Base-by-base conservation (phyloP, 2,329 filamentous ascomycete species). In the Ascochyta lentis region DNA sequence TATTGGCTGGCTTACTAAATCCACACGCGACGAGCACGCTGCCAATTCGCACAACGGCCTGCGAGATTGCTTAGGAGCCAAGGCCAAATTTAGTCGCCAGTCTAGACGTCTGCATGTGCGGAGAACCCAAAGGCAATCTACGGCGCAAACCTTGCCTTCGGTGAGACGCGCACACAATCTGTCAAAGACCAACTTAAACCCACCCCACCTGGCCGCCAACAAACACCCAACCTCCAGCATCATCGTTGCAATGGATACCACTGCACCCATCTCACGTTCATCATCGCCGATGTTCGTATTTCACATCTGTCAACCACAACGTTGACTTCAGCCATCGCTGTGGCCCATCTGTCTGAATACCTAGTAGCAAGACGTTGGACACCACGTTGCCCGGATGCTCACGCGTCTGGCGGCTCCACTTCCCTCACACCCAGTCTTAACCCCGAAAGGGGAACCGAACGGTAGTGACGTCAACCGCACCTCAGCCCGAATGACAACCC, bases 21-120 rank as follows among this genome's bases (percentile, higher is more conserved):
- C 43, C 46, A 34, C 52, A 61, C 54, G 54, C 63, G 48, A 62
- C 46, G 34, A 47, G 24, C 46, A 51, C 55, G 49, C 58, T 52
- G 41, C 47, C 41, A 47, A 48, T 35, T 48, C 41, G 45, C 54
- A 39, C 29, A 39, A 48, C 39, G 41, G 54, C 44, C 40, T 59
- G 53, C 41, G 41, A 55, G 38, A 55, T 55, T 55, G 35, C 46
- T 40, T 35, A 46, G 49, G 46, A 55, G 52, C 39, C 49, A 49
- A 55, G 29, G 52, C 19, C 52, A 49, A 55, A 40, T 49, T 26
- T 55, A 35, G 41, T 35, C 35, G 15, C 19, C 23, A 41, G 52
- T 55, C 52, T 55, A 35, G 52, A 55, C 6, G 35, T 46, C 23
- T 41, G 35, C 5, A 55, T 33, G 34, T 49, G 52, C 46, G 46